Percentiles rank a stretch among this genome's conserved stretches.
Evolutionary conservation across 768 basidiomycete genomes (phyloP).

Genomic region (Chalciporus piperatus): DNA sequence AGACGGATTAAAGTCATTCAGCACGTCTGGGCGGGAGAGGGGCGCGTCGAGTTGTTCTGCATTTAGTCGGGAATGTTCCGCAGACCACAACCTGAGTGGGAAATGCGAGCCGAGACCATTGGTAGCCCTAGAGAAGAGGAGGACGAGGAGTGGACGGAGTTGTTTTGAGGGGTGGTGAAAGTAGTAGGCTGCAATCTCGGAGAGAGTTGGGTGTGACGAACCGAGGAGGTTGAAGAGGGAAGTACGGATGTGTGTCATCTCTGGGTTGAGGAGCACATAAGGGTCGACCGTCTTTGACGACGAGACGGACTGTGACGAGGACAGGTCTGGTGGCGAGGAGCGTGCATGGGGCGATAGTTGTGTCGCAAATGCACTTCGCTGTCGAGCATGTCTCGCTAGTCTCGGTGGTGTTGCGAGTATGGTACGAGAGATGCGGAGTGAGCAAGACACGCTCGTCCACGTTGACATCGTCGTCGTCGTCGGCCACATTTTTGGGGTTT

Average conservation of each 20-base stretch:
- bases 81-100: constrained; percentile 57
- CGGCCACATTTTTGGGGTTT: not conserved
- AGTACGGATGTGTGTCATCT: constrained; percentile 68
- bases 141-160: constrained; percentile 82
- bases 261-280: constrained; percentile 63
- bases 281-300: constrained; percentile 49
- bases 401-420: not conserved
- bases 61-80: constrained; percentile 54
- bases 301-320: not conserved
- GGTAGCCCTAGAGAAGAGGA: constrained; percentile 88
- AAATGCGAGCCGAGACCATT: constrained; percentile 80
- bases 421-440: constrained; percentile 14
- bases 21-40: constrained; percentile 73
- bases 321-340: constrained; percentile 12
- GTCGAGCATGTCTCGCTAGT: constrained; percentile 28
- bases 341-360: constrained; percentile 12
- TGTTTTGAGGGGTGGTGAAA: constrained; percentile 89
- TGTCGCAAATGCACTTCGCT: constrained; percentile 41
- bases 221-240: constrained; percentile 78
- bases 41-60: constrained; percentile 71
- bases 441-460: constrained; percentile 15
- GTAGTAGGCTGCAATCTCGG: constrained; percentile 88
- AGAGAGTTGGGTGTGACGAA: constrained; percentile 83
- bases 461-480: constrained; percentile 21
- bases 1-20: constrained; percentile 88